phyloP scores from a whole-genome alignment of 805 yeast genomes.

The Candida orba region DNA sequence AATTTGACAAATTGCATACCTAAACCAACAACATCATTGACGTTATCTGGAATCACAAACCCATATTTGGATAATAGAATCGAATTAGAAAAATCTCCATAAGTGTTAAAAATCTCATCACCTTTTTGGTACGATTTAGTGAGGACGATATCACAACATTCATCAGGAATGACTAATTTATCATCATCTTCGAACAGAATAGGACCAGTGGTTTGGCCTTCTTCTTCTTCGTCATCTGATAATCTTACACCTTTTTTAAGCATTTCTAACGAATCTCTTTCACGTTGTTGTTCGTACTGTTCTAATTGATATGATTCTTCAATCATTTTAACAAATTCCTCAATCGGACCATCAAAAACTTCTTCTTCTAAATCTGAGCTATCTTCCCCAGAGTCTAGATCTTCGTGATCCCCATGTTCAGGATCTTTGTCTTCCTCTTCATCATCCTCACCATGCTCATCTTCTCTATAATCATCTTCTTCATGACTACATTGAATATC shows the following conservation, averaged over 20 bases:
- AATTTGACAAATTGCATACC: constrained; percentile 40
- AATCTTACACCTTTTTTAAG: not conserved
- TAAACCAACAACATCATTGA: constrained; percentile 51
- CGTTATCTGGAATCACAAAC: constrained; percentile 50
- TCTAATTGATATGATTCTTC: constrained; percentile 19
- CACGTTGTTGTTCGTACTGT: constrained; percentile 11
- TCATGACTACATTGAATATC: constrained; percentile 30
- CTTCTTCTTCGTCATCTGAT: constrained; percentile 1
- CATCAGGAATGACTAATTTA: constrained; percentile 35
- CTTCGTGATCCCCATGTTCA: constrained; percentile 9
- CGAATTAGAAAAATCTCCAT: constrained; percentile 67
- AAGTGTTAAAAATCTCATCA: constrained; percentile 71
- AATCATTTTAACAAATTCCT: constrained; percentile 24
- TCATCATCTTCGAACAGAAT: constrained; percentile 17
- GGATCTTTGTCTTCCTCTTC: constrained; percentile 10
- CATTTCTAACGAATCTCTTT: constrained; percentile 9
- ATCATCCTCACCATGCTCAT: constrained; percentile 5
- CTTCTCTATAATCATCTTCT: constrained; percentile 11
- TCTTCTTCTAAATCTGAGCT: constrained; percentile 6
- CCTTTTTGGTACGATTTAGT: constrained; percentile 36
- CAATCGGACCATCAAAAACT: constrained; percentile 22
- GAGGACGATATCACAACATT: constrained; percentile 67
- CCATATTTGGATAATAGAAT: constrained; percentile 72
- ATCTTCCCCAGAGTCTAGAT: not conserved
- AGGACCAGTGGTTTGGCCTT: constrained; percentile 18